Evolutionary conservation across 2,329 filamentous ascomycete species (phyloP).

Genomic region (Chaetomiaceae sp.): DNA sequence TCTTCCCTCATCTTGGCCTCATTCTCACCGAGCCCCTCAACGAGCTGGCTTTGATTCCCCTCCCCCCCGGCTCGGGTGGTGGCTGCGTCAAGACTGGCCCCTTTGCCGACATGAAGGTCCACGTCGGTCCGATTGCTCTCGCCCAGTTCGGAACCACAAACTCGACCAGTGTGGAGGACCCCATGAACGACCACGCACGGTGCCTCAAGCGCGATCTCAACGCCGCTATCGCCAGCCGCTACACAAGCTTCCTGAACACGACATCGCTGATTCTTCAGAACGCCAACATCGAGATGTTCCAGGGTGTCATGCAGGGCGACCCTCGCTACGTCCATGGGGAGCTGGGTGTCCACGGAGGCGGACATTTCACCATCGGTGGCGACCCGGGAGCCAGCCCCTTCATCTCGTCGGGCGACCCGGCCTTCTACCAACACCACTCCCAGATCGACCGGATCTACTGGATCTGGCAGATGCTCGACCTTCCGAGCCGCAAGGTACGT

Average conservation of each 20-base stretch:
- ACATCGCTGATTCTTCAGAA: constrained; percentile 35
- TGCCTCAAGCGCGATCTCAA: constrained; percentile 42
- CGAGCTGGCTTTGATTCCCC: neutral
- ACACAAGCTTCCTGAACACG: constrained; percentile 19
- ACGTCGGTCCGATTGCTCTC: neutral
- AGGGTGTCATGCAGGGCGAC: constrained; percentile 39
- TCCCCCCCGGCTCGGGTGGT: constrained; percentile 37
- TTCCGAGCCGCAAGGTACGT: constrained; percentile 1
- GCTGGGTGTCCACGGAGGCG: constrained; percentile 37
- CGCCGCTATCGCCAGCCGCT: constrained; percentile 37
- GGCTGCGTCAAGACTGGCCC: constrained; percentile 51
- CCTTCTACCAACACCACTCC: constrained; percentile 40
- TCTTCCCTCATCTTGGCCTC: constrained; percentile 3
- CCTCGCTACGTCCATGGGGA: constrained; percentile 29
- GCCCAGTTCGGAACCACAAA: neutral
- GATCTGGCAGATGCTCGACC: constrained; percentile 41
- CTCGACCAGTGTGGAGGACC: constrained; percentile 34
- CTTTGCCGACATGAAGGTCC: constrained; percentile 33
- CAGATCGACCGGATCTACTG: constrained; percentile 39
- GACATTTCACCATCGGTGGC: constrained; percentile 12
- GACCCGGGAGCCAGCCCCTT: constrained; percentile 16
- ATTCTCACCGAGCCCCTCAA: neutral
- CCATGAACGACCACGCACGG: constrained; percentile 38
- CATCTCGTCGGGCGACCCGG: constrained; percentile 36
- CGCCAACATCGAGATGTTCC: constrained; percentile 38